These are phyloP conservation scores for Saksenaea oblongispora DNA, from an alignment of 371 early-diverging fungal genomes.

Conservation along the genomic window DNA sequence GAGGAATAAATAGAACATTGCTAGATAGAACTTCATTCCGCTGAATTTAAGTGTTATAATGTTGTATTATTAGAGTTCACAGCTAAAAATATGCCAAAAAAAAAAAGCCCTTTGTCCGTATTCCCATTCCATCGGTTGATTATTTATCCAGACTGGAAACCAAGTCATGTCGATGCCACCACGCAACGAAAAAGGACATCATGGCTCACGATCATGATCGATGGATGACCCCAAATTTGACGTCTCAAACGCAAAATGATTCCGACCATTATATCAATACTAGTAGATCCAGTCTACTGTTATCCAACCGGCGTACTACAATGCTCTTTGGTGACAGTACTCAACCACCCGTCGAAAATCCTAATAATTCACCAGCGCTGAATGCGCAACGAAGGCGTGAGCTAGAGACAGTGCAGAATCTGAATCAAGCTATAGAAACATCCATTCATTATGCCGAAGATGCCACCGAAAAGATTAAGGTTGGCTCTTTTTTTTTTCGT, in stretches of 20 bases:
- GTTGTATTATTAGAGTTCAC: no score
- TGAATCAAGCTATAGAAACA: slow-evolving; percentile 28
- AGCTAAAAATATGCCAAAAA: no score
- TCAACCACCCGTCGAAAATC: slow-evolving; percentile 31
- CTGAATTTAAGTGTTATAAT: no score
- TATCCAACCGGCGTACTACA: slow-evolving; percentile 19
- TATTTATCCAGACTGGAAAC: no score
- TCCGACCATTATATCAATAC: not conserved
- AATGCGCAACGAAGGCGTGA: slow-evolving; percentile 32
- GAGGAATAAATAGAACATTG: not conserved
- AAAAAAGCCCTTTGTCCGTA: no score
- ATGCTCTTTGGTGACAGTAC: slow-evolving; percentile 18
- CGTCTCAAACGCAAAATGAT: not conserved
- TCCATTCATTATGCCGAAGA: slow-evolving; percentile 26
- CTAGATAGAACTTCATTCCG: no score
- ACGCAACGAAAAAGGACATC: not conserved
- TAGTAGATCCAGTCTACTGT: slow-evolving; percentile 15
- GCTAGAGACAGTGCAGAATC: slow-evolving; percentile 24
- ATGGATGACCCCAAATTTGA: not conserved
- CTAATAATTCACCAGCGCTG: slow-evolving; percentile 26
- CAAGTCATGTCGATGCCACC: no score
- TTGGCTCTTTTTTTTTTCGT: not conserved
- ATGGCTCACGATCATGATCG: slow-evolving; percentile 1
- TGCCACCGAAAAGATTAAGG: slow-evolving; percentile 18
- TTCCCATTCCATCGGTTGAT: no score